These are phyloP conservation scores for Penstemon newberryi DNA, from an alignment of 257 asterid genomes.

Conservation along the genomic window DNA sequence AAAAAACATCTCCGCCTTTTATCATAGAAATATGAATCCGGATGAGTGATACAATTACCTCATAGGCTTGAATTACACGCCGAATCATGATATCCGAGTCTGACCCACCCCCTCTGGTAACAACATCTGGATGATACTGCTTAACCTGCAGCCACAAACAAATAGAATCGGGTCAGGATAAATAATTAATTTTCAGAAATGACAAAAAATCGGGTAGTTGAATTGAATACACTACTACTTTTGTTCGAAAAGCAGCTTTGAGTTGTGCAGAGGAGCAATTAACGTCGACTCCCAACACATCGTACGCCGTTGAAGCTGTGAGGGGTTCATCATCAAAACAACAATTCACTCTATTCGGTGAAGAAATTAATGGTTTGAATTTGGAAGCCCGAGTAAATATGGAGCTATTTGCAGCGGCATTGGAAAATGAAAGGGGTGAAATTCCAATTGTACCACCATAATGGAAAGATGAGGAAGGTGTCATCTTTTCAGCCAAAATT, in stretches of 20 bases:
- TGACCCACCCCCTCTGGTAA: conserved; percentile 32
- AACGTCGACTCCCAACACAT: conserved; percentile 67
- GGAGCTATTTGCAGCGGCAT: no score
- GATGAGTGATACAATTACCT: conserved; percentile 41
- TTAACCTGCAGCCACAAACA: conserved; percentile 51
- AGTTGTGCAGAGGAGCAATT: conserved; percentile 60
- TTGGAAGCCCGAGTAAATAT: conserved; percentile 14
- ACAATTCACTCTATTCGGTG: conserved; percentile 35
- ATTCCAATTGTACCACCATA: no score
- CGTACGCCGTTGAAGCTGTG: conserved; percentile 55
- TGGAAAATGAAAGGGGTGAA: no score
- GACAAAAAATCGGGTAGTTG: background rate
- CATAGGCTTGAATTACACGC: conserved; percentile 81
- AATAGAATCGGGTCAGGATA: background rate
- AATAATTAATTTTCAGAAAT: background rate
- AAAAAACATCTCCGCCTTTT: background rate
- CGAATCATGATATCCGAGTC: conserved; percentile 73
- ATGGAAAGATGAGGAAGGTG: no score
- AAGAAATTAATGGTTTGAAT: conserved; percentile 22
- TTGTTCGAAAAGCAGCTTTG: conserved; percentile 84
- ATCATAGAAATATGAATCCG: background rate
- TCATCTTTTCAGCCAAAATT: no score
- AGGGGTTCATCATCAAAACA: conserved; percentile 37
- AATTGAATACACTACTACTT: conserved; percentile 39
- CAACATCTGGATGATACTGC: conserved; percentile 86